phyloP scores from a whole-genome alignment of 352 stramenopile genomes.

The Phytophthora pluvialis region DNA sequence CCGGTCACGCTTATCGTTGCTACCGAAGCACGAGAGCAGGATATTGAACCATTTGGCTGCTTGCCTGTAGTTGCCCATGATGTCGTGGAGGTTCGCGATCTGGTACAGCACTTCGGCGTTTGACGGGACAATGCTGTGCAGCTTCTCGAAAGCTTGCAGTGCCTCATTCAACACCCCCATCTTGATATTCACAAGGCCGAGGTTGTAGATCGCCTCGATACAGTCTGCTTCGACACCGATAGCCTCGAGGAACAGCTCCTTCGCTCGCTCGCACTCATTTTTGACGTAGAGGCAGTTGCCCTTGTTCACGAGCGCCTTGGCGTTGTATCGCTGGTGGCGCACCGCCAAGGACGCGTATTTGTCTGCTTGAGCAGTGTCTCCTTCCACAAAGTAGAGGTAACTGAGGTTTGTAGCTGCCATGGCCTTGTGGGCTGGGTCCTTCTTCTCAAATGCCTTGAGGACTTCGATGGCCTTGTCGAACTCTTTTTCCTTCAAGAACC shows the following conservation, averaged over 20 bases:
- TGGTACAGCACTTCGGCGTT: conserved; percentile 95
- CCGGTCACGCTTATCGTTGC: conserved; percentile 65
- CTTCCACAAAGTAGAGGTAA: conserved; percentile 97
- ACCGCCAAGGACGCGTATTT: conserved; percentile 93
- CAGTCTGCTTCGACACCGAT: conserved; percentile 95
- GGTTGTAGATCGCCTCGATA: conserved; percentile 97
- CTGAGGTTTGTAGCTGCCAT: conserved; percentile 96
- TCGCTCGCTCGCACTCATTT: conserved; percentile 93
- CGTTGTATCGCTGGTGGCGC: conserved; percentile 95
- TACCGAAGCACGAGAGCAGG: conserved; percentile 92
- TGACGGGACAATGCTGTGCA: conserved; percentile 95
- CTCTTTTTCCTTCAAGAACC: conserved; percentile 93
- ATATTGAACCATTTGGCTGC: conserved; percentile 96
- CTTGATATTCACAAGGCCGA: conserved; percentile 92
- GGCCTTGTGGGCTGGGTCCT: conserved; percentile 92
- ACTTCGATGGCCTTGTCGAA: conserved; percentile 95
- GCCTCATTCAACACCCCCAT: conserved; percentile 91
- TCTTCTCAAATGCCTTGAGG: conserved; percentile 96
- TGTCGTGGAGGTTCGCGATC: conserved; percentile 95
- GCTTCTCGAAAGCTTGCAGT: conserved; percentile 96
- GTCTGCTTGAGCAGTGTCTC: conserved; percentile 90
- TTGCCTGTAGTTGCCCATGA: conserved; percentile 87
- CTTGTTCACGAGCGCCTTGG: conserved; percentile 97
- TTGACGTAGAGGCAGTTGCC: conserved; percentile 96
- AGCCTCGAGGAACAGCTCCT: conserved; percentile 96